Evolutionary conservation across 345 rosid genomes (phyloP).

Genomic region (Lepidium aucheri): DNA sequence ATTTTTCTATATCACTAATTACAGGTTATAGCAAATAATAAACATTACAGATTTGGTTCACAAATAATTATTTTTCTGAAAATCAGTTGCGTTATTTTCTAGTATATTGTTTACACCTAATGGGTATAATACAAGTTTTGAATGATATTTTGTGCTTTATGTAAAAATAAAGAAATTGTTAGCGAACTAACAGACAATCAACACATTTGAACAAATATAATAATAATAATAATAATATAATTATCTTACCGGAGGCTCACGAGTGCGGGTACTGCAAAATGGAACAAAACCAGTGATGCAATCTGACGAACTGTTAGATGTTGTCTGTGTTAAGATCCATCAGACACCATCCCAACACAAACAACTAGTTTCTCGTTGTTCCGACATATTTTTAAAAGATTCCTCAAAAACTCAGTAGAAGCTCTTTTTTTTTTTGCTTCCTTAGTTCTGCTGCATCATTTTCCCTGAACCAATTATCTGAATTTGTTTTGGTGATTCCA

Average conservation of each 20-base stretch:
- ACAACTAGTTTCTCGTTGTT: slow-evolving; percentile 15
- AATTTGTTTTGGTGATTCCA: slow-evolving; percentile 6
- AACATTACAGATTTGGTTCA: slow-evolving; percentile 7
- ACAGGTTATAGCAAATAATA: background rate
- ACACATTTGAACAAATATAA: background rate
- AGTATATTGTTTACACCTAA: background rate
- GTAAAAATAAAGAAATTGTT: background rate
- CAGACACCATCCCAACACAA: slow-evolving; percentile 19
- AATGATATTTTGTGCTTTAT: background rate
- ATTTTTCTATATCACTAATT: background rate
- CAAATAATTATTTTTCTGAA: background rate
- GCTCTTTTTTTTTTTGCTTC: background rate
- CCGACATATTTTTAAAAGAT: slow-evolving; percentile 14
- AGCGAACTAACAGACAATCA: slow-evolving; percentile 15
- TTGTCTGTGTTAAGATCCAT: slow-evolving; percentile 28
- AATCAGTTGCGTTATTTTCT: background rate
- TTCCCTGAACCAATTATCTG: slow-evolving; percentile 7
- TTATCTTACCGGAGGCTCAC: slow-evolving; percentile 26
- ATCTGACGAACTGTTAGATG: slow-evolving; percentile 27
- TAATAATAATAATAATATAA: background rate
- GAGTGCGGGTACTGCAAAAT: slow-evolving; percentile 24
- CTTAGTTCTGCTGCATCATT: slow-evolving; percentile 16
- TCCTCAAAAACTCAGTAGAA: slow-evolving; percentile 11
- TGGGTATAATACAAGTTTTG: background rate
- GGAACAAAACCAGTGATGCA: slow-evolving; percentile 31